Conservation (phyloP, 257 asterid species). For the Ehretia macrophylla region DNA sequence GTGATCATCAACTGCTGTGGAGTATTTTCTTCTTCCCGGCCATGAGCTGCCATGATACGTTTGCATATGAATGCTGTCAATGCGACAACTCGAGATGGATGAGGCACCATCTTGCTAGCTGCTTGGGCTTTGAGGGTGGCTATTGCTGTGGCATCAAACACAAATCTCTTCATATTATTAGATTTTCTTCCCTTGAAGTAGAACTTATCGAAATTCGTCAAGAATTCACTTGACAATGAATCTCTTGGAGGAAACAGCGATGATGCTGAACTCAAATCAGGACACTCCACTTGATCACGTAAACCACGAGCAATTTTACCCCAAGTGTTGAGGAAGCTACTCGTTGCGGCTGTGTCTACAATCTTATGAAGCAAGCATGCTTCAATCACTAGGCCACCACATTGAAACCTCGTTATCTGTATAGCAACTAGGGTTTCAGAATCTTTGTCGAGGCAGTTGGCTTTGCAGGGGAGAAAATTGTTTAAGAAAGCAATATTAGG, state of each 20-base stretch:
- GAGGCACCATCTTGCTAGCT: constrained; percentile 9
- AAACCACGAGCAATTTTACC: constrained; percentile 7
- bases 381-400: constrained; percentile 22
- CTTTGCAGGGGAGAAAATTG: constrained; percentile 25
- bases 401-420: constrained; percentile 10
- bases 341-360: constrained; percentile 13
- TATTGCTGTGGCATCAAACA: constrained; percentile 10
- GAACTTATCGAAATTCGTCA: constrained; percentile 16
- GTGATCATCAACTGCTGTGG: neutral
- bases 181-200: constrained; percentile 19
- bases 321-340: constrained; percentile 18
- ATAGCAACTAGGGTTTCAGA: constrained; percentile 12
- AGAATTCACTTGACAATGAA: constrained; percentile 12
- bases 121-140: neutral
- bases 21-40: neutral
- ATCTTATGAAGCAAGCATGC: constrained; percentile 24
- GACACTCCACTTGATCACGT: constrained; percentile 3
- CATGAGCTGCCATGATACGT: neutral
- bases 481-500: constrained; percentile 19
- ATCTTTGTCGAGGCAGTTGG: constrained; percentile 10
- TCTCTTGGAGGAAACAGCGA: constrained; percentile 15
- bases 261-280: constrained; percentile 12
- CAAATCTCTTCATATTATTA: constrained; percentile 19
- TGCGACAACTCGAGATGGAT: constrained; percentile 22
- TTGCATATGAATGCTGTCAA: constrained; percentile 20